Evolutionary conservation across 2,329 filamentous ascomycete genomes (phyloP).

Genomic region (Aureobasidium leucospermi): DNA sequence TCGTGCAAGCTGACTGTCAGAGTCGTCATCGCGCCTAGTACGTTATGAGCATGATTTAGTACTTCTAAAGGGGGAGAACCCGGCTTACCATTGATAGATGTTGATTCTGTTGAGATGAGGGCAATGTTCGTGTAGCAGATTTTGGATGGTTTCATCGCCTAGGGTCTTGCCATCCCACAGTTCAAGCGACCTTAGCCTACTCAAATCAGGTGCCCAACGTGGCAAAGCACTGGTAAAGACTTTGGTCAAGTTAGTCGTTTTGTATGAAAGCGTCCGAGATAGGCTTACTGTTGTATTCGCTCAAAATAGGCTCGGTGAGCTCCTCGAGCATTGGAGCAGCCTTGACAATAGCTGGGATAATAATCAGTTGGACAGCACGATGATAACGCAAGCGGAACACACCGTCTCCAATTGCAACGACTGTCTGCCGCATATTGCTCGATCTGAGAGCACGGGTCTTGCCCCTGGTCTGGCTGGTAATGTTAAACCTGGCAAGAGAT

Average conservation of each 20-base stretch:
- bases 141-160: conserved; percentile 44
- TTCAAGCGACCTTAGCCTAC: conserved; percentile 51
- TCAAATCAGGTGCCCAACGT: conserved; percentile 52
- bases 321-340: conserved; percentile 46
- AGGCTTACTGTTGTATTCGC: conserved; percentile 28
- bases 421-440: conserved; percentile 32
- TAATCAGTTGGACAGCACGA: neutral
- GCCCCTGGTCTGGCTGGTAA: conserved; percentile 16
- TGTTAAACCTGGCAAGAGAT: conserved; percentile 38
- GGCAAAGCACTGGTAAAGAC: conserved; percentile 47
- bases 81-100: conserved; percentile 44
- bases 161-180: conserved; percentile 56
- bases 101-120: conserved; percentile 54
- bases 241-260: neutral
- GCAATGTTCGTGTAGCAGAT: conserved; percentile 51
- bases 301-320: conserved; percentile 30
- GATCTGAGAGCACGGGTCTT: neutral
- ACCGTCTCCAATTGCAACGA: conserved; percentile 42
- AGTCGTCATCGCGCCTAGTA: conserved; percentile 28
- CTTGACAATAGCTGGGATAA: conserved; percentile 22
- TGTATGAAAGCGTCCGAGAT: neutral
- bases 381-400: neutral
- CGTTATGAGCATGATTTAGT: neutral
- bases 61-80: no score
- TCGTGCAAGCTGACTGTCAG: conserved; percentile 50